Percentiles rank a stretch among this genome's conserved stretches.
These are phyloP conservation scores for Lasiodiplodia theobromae DNA, from an alignment of 2,329 filamentous ascomycete species.

Conservation along the genomic window DNA sequence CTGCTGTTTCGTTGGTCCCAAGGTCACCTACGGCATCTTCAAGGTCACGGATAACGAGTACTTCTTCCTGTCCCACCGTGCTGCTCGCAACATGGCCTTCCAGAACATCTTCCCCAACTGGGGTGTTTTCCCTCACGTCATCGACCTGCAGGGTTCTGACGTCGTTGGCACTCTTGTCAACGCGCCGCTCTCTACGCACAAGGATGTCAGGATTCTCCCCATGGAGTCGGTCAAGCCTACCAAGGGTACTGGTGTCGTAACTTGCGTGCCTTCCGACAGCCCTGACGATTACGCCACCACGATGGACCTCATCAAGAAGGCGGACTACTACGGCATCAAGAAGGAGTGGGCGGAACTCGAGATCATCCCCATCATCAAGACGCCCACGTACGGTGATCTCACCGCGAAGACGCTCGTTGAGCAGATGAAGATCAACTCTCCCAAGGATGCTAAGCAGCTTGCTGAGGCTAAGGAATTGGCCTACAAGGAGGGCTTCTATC, in stretches of 20 bases:
- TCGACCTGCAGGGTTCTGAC: conserved; percentile 77
- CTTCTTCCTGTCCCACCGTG: conserved; percentile 81
- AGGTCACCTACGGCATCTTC: conserved; percentile 88
- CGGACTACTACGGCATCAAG: conserved; percentile 94
- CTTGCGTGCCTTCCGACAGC: conserved; percentile 92
- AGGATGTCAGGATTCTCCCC: conserved; percentile 84
- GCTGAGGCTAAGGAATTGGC: conserved; percentile 94
- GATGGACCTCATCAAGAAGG: conserved; percentile 88
- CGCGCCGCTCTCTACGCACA: conserved; percentile 84
- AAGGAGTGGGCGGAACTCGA: conserved; percentile 96
- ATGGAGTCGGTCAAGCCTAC: conserved; percentile 93
- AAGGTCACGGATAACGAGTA: conserved; percentile 73
- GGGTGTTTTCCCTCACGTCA: conserved; percentile 75
- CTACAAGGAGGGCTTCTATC: conserved; percentile 98
- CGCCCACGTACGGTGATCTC: conserved; percentile 84
- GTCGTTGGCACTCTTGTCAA: conserved; percentile 88
- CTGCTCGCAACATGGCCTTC: conserved; percentile 94
- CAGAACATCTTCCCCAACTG: conserved; percentile 84
- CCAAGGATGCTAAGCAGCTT: conserved; percentile 90
- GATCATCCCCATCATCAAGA: conserved; percentile 78
- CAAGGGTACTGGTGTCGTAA: conserved; percentile 97
- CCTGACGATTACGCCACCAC: conserved; percentile 94
- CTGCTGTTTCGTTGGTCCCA: conserved; percentile 92
- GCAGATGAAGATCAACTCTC: conserved; percentile 94
- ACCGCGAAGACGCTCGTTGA: conserved; percentile 85